Evolutionary conservation across 176 grass and related monocot genomes (phyloP), one percentile per base, ranked within the genome.

Genomic region (Dactylis glomerata): DNA sequence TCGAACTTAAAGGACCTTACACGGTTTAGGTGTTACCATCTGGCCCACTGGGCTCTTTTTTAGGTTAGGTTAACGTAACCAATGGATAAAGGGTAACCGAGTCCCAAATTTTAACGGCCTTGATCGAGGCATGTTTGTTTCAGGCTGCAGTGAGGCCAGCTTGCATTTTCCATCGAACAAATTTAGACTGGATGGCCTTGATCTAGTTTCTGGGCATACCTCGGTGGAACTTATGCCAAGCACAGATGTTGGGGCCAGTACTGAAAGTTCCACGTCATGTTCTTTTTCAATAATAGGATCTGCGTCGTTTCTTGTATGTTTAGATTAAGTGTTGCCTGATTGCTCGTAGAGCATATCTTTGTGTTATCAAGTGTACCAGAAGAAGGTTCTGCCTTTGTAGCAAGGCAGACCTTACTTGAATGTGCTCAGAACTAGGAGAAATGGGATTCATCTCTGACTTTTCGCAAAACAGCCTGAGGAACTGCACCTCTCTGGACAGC

Each of bases 161-260:
- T 77, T 81, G 52, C 24, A 26, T 54, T 89, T 71, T 65, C 6
- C 23, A 24, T 85, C 62, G 47, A 50, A 45, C 54, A 77, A 82
- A 58, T 30, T 40, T 46, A 17, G 44, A 10, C 70, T 62, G 24
- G 13, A 44, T 49, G n/a, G 40, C 32, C 37, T 50, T 82, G 54
- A 51, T 62, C 27, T 56, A 77, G 31, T 51, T 40, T 77, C 59
- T 26, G 23, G 83, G 26, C 27, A 81, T 77, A 76, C 77, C 50
- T 82, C 17, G 10, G 4, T 49, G 31, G 38, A 27, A 20, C 51
- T 51, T 78, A n/a, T n/a, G n/a, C n/a, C n/a, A n/a, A 78, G 59
- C 33, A 86, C 83, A 65, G 73, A 82, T 72, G 63, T 78, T 73
- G 72, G 52, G 22, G 72, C 78, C 58, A 54, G 26, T 31, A 82